Evolutionary conservation across 2,329 filamentous ascomycete genomes (phyloP).

Genomic region (Orbilia oligospora): DNA sequence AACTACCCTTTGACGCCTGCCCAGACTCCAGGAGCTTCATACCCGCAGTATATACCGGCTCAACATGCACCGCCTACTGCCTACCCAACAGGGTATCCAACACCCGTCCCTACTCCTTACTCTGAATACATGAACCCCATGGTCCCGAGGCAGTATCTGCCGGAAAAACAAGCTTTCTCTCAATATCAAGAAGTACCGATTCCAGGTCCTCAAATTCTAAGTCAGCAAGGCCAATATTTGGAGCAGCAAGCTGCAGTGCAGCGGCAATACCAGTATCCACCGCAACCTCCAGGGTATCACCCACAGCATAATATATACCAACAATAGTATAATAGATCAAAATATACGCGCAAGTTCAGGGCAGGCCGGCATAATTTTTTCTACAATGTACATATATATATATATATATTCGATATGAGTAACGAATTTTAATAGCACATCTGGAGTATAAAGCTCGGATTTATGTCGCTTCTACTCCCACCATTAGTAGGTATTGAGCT

Average conservation of each 20-base stretch:
- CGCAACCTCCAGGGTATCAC: background rate
- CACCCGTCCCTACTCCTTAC: conserved; percentile 31
- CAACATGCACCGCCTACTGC: conserved; percentile 31
- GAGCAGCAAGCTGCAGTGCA: conserved; percentile 17
- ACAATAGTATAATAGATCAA: too few species aligned
- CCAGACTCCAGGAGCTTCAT: conserved; percentile 31
- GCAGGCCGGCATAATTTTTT: background rate
- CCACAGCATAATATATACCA: conserved; percentile 23
- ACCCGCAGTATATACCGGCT: conserved; percentile 40
- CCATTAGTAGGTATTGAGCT: background rate
- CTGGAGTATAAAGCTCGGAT: too few species aligned
- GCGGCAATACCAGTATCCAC: conserved; percentile 35
- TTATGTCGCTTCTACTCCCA: too few species aligned
- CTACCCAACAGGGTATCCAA: conserved; percentile 45
- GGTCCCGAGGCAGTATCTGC: conserved; percentile 11
- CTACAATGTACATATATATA: background rate
- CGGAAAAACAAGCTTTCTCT: conserved; percentile 41
- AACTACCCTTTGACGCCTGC: conserved; percentile 31
- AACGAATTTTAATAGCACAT: background rate
- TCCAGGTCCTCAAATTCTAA: conserved; percentile 47
- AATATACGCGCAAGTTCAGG: background rate
- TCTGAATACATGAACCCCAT: conserved; percentile 5
- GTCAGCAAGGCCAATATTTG: conserved; percentile 52
- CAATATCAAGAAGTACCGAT: conserved; percentile 58
- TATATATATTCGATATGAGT: background rate